Base-by-base conservation (phyloP, 2,329 filamentous ascomycete species). In the Calonectria pseudoreteaudii region DNA sequence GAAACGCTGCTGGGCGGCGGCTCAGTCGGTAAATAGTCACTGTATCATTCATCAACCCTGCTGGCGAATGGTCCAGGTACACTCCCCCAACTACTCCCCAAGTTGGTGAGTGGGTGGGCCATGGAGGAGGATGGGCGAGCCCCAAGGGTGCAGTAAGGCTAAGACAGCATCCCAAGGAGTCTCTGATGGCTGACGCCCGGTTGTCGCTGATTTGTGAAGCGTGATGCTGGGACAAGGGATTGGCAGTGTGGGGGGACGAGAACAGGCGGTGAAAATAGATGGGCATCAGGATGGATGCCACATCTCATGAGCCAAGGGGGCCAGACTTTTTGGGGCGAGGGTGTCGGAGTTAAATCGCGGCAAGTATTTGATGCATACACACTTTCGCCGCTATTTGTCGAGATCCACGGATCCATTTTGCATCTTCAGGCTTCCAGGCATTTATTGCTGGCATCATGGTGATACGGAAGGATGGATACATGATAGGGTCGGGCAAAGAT, bases 201-300 rank as follows among this genome's bases (percentile, higher is more conserved):
- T 62, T 71, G 70, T 76, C 73, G 74, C 74, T 78, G 73, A 79
- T 76, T 70, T 74, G 73, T 74, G 72, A 77, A 75, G 70, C 66
- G 70, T 69, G 74, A 75, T 68, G 52, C 75, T 75, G 67, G 65
- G 77, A 56, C 78, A 68, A 72, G 74, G 75, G 71, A 58, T 50
- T 74, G 68, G 74, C 31, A 66, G 72, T 78, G 77, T 74, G 72
- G 73, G 76, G 72, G 64, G 75, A 72, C 69, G 67, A 72, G 78
- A 80, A 80, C 53, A 80, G 77, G 78, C 78, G 78, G 78, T 80
- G 78, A 80, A 80, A 79, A 80, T 62, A 62, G 34, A 76, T 74
- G 67, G 75, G 69, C 70, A 74, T 73, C 72, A 73, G 74, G 67
- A 64, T 44, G 70, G 52, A 70, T 65, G 73, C 66, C 73, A 70